Evolutionary conservation across 163 green algal genomes (phyloP).

Genomic region (Scenedesmus sp.): DNA sequence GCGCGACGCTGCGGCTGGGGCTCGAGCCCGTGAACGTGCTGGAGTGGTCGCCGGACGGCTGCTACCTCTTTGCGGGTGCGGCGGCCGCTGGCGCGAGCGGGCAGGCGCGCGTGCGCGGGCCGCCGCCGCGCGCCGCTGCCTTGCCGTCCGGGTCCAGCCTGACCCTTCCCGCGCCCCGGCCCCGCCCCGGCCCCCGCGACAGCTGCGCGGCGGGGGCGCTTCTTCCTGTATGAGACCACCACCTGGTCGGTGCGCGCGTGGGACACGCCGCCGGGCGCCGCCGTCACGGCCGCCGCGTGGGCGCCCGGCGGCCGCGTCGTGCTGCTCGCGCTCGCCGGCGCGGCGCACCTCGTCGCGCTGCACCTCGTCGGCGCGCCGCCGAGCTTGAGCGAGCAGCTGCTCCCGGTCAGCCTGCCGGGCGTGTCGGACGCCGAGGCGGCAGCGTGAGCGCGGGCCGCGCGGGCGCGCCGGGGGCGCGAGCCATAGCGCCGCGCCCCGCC

Average conservation of each 20-base stretch:
- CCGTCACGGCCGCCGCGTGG: slow-evolving; percentile 48
- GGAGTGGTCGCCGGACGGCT: slow-evolving; percentile 61
- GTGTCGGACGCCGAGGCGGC: slow-evolving; percentile 17
- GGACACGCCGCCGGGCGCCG: slow-evolving; percentile 23
- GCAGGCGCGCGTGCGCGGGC: too few species aligned
- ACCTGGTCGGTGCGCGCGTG: slow-evolving; percentile 49
- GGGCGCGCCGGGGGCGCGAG: not conserved
- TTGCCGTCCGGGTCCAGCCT: not conserved
- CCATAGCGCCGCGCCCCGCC: too few species aligned
- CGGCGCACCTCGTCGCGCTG: slow-evolving; percentile 48
- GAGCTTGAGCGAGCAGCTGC: slow-evolving; percentile 50
- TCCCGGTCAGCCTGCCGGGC: slow-evolving; percentile 38
- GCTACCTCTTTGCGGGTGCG: slow-evolving; percentile 59
- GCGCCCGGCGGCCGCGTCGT: slow-evolving; percentile 45
- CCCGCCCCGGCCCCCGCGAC: not conserved
- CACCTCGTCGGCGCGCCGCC: slow-evolving; percentile 53
- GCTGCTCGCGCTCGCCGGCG: slow-evolving; percentile 43
- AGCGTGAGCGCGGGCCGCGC: not conserved
- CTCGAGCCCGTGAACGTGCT: slow-evolving; percentile 47
- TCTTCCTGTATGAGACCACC: slow-evolving; percentile 59
- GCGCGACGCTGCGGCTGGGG: slow-evolving; percentile 36
- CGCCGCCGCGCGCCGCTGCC: too few species aligned
- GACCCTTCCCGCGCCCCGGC: not conserved
- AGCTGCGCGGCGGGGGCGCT: slow-evolving; percentile 40
- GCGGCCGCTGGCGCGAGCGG: too few species aligned